These are phyloP conservation scores for Pseudocercospora pini-densiflorae DNA, from an alignment of 2,329 filamentous ascomycete species.

Conservation along the genomic window DNA sequence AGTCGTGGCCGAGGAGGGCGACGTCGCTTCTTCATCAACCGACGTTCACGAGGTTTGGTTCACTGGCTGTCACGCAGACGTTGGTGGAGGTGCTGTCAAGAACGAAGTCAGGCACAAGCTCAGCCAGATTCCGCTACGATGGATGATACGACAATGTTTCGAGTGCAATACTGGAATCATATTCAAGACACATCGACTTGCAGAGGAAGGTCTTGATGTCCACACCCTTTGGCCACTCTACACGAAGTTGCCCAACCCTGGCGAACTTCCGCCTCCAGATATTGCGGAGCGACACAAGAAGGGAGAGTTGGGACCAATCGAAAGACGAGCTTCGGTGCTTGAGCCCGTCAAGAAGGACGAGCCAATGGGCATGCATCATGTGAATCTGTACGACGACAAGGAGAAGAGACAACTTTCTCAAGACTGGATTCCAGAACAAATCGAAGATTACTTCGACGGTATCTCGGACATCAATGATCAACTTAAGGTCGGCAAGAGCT, in stretches of 20 bases:
- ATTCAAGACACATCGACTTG: constrained; percentile 46
- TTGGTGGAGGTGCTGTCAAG: constrained; percentile 50
- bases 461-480: constrained; percentile 49
- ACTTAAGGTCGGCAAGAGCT: constrained; percentile 43
- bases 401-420: constrained; percentile 25
- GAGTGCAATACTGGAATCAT: constrained; percentile 53
- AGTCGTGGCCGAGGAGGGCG: constrained; percentile 23
- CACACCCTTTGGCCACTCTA: constrained; percentile 48
- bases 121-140: constrained; percentile 51
- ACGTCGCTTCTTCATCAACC: constrained; percentile 30
- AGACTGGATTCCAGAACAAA: constrained; percentile 44
- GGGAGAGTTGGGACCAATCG: constrained; percentile 40
- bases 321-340: constrained; percentile 33
- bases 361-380: constrained; percentile 30
- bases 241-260: constrained; percentile 38
- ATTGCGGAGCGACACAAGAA: constrained; percentile 44
- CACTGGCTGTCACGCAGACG: constrained; percentile 48
- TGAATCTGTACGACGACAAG: constrained; percentile 30
- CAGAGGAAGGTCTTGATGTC: constrained; percentile 49
- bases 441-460: constrained; percentile 51
- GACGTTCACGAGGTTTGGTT: constrained; percentile 50
- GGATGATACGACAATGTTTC: constrained; percentile 56
- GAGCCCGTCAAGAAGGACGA: constrained; percentile 29
- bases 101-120: constrained; percentile 51
- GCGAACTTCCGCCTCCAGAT: constrained; percentile 42